Evolutionary conservation across 768 basidiomycete species (phyloP), one percentile per base, ranked within the genome.

Genomic region (Mycena galericulata): DNA sequence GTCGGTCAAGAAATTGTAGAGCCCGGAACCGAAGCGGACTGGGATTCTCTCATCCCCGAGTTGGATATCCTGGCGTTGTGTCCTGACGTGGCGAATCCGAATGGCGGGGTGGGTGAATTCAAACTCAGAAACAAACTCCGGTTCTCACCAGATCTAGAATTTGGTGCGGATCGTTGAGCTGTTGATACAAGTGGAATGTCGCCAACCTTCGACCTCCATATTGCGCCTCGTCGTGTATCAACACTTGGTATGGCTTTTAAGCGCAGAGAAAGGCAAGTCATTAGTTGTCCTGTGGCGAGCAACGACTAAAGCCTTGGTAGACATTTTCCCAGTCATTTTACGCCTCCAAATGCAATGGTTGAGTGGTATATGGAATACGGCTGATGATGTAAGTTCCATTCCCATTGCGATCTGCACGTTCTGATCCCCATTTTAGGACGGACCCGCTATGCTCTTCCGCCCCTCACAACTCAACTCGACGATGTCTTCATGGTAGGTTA

Each of bases 221-320:
- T 67, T 77, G 26, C 86, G 84, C 62, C 76, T 91, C 38, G 78
- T 85, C 15, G 75, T 82, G 0, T 89, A 89, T 72, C 88, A 88
- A 68, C 89, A 90, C 68, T 76, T 88, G n/a, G 43, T 84, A 32
- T 92, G 90, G 91, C 67, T 79, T 11, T 65, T 76, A 22, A 81
- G 85, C 30, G 79, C 79, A 7, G 76, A 70, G 32, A 73, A 76
- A 69, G 73, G 91, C 91, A 69, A 67, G 83, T 69, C 51, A 11
- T 27, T 26, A 6, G 34, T 36, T 14, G 15, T 18, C 45, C 22
- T 14, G 36, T 51, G 12, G 62, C 11, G 36, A 30, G 20, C 30
- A 11, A 22, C 45, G 11, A 49, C 24, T 32, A 41, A 65, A 57
- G 41, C 30, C 22, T 22, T 40, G 20, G n/a, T n/a, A 86, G 84